Base-by-base conservation (phyloP, 192 early-diverging fungal species). In the Cetraspora pellucida region DNA sequence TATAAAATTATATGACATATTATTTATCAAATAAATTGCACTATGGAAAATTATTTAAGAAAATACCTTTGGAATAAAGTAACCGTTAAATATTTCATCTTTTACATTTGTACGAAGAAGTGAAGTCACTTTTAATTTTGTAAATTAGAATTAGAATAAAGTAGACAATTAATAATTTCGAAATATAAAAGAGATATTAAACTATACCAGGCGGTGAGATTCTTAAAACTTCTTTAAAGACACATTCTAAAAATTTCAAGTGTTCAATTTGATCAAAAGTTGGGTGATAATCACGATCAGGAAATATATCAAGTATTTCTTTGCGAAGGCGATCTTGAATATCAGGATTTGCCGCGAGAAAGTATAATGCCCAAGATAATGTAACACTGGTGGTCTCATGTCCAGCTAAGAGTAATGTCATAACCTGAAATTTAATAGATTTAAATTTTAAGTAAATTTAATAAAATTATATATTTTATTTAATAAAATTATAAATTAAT, bases 301-400 rank as follows among this genome's bases (percentile, higher is more conserved):
- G 76, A n/a, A n/a, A n/a, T n/a, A n/a, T n/a, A n/a, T n/a, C n/a
- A n/a, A n/a, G n/a, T n/a, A n/a, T n/a, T n/a, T 90, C 89, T 46
- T 82, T 72, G 13, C 86, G 78, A 0, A 90, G 78, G 0, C 68
- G 74, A 13, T 77, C 79, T 43, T 90, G 87, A 9, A 83, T 52
- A 0, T 81, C 71, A 13, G 67, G 86, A 44, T 89, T 13, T 23
- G 78, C 71, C 30, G 89, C 84, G 37, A 90, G 77, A 43, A 85
- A 66, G 65, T 84, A 77, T 43, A 90, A 79, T 65, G 82, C 80
- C 87, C 89, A 90, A 10, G 78, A 80, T 10, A 85, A 65, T 0
- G 85, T 74, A 10, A 83, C 78, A 46, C 82, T 81, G 0, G 89
- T 87, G 1, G 89, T 90, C 77, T 89, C 89, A n/a, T n/a, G n/a